Base-by-base conservation (phyloP, 805 yeast species). In the Ogataea zsoltii region DNA sequence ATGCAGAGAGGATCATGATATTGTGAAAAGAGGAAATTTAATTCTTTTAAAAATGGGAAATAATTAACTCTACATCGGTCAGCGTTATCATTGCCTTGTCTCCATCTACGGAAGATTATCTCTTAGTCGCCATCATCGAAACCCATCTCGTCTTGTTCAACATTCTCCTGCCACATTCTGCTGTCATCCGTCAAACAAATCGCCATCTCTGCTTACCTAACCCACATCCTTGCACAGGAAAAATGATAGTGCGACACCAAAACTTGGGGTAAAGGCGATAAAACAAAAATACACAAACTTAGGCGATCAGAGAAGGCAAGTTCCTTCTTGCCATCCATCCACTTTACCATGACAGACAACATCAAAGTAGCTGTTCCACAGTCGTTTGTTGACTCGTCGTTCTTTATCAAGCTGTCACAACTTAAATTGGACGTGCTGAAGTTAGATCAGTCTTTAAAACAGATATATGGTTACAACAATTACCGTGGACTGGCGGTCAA, bases 311-410 rank as follows among this genome's bases (percentile, higher is more conserved):
- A 16, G 23, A 11, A 11, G 25, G 31, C 31, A 7, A 7, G 13
- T 28, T 28, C 14, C 11, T n/a, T 7, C 25, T 21, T 21, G 5
- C 25, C 25, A n/a, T n/a, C n/a, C n/a, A n/a, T 21, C 5, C 25
- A 9, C 7, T 9, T 5, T 9, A n/a, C 13, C 7, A 49, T 45
- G 36, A 3, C 38, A 1, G 42, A 39, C 30, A 42, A 46, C 15
- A 28, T 66, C 17, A 72, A 67, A 42, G 79, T 70, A 55, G 66
- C 76, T 1, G 76, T 86, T 0, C 63, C 82, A 16, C 82, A 78
- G 46, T 83, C 96, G 2, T 86, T 85, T 62, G 82, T 87, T 17
- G 97, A 92, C 58, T 80, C 96, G 1, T 79, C 96, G 0, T 94
- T 94, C 64, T 94, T 92, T 69, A 83, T 85, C 33, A 77, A 77